Conservation (phyloP, 208 protist genomes). For the Trypanosoma melophagium region DNA sequence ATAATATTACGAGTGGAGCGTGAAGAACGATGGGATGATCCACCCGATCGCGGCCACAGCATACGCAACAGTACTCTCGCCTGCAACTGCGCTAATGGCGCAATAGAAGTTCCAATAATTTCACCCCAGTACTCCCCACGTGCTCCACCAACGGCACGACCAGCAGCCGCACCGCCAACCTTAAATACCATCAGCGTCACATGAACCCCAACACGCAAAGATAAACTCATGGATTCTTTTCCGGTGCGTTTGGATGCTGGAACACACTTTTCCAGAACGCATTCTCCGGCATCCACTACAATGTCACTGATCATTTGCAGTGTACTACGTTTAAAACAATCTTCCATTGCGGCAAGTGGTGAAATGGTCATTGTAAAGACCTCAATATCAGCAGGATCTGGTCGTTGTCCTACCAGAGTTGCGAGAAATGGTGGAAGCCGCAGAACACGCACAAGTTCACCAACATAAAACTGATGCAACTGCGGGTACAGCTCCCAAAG, state of each 20-base stretch:
- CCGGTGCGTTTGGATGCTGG: neutral
- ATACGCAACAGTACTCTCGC: conserved; percentile 10
- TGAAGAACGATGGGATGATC: too few species aligned
- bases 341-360: conserved; percentile 50
- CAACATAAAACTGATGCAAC: conserved; percentile 65
- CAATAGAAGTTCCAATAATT: conserved; percentile 40
- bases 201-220: conserved; percentile 7
- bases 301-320: conserved; percentile 55
- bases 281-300: conserved; percentile 53
- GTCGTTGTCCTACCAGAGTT: conserved; percentile 47
- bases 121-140: conserved; percentile 81
- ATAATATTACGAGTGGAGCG: too few species aligned
- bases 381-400: conserved; percentile 37
- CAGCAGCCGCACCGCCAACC: conserved; percentile 48
- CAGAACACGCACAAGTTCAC: conserved; percentile 41
- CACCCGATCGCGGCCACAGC: neutral
- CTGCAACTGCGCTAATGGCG: conserved; percentile 32
- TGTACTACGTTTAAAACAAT: conserved; percentile 54
- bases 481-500: conserved; percentile 79
- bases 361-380: conserved; percentile 35
- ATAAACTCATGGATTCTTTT: neutral
- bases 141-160: conserved; percentile 43
- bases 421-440: conserved; percentile 56
- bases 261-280: conserved; percentile 20
- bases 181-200: conserved; percentile 38